A percentile compares a stretch with the other conserved stretches of the same genome.
phyloP scores from a whole-genome alignment of 768 basidiomycete genomes.

The Podaxis sp. region DNA sequence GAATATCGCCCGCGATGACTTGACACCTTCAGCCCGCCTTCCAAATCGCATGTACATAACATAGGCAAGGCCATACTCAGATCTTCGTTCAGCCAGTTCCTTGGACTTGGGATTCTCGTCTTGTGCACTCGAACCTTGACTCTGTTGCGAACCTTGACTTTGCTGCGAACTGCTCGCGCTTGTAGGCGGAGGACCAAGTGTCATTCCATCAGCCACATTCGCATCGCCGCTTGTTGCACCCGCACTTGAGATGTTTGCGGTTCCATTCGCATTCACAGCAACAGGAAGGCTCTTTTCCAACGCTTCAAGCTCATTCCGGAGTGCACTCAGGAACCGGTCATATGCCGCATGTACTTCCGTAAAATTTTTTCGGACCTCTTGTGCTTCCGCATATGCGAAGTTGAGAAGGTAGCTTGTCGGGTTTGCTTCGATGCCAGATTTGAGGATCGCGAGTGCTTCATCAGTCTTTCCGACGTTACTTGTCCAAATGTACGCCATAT shows the following conservation, averaged over 20 bases:
- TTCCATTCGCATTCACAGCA: conserved; percentile 5
- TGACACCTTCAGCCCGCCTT: conserved; percentile 81
- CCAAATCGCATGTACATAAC: conserved; percentile 95
- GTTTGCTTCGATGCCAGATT: conserved; percentile 85
- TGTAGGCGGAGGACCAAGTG: not conserved
- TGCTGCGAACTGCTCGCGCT: conserved; percentile 5
- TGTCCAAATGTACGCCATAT: conserved; percentile 88
- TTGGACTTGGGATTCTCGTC: conserved; percentile 55
- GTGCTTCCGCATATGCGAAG: conserved; percentile 81
- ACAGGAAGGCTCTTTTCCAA: conserved; percentile 43
- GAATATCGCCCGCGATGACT: conserved; percentile 73
- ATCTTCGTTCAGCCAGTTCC: conserved; percentile 52
- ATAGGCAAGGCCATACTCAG: conserved; percentile 75
- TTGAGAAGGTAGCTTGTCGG: conserved; percentile 83
- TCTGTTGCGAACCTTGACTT: conserved; percentile 1
- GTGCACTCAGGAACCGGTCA: conserved; percentile 63
- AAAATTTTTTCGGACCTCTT: conserved; percentile 51
- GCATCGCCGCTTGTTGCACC: conserved; percentile 28
- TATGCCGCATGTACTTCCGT: conserved; percentile 69
- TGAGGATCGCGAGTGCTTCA: conserved; percentile 76
- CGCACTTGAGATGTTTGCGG: conserved; percentile 23
- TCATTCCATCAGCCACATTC: not conserved
- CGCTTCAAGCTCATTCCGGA: conserved; percentile 60
- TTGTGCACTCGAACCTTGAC: conserved; percentile 30
- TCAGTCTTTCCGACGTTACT: conserved; percentile 69